Percentiles rank a stretch among this genome's conserved stretches.
These are phyloP conservation scores for Xylaria bambusicola DNA, from an alignment of 495 filamentous ascomycete species.

Conservation along the genomic window DNA sequence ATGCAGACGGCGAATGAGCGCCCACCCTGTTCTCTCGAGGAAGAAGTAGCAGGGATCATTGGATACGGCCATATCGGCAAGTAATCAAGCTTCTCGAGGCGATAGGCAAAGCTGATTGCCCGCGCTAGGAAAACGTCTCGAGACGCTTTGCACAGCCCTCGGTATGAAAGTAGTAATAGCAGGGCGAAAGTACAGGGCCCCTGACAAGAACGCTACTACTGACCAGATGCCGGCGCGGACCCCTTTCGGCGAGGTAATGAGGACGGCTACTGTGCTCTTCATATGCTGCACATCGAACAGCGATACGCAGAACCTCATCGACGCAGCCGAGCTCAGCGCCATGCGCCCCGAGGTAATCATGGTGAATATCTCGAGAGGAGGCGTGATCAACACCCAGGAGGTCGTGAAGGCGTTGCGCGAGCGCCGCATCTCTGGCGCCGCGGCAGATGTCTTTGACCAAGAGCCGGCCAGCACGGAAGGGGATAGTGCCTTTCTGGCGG, in stretches of 20 bases:
- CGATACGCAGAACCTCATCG: conserved; percentile 46
- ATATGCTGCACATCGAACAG: conserved; percentile 42
- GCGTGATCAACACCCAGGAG: conserved; percentile 53
- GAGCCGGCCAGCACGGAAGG: conserved; percentile 46
- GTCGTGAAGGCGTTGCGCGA: conserved; percentile 48
- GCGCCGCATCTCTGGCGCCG: conserved; percentile 49
- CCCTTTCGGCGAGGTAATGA: conserved; percentile 47
- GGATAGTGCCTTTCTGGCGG: conserved; percentile 22
- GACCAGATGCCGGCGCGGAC: conserved; percentile 20
- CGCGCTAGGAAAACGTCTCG: too few relatives aligned
- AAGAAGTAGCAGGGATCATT: conserved; percentile 52
- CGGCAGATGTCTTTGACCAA: conserved; percentile 52
- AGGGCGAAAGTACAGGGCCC: conserved; percentile 41
- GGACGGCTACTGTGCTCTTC: conserved; percentile 48
- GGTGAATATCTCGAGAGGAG: conserved; percentile 56
- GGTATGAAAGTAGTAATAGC: conserved; percentile 55
- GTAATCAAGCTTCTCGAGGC: not conserved
- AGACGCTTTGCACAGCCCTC: conserved; percentile 34
- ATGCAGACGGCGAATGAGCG: conserved; percentile 23
- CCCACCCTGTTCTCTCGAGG: conserved; percentile 32
- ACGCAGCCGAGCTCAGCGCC: conserved; percentile 42
- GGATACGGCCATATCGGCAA: conserved; percentile 52
- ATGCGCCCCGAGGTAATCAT: conserved; percentile 51
- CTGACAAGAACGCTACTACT: conserved; percentile 19
- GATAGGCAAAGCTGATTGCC: too few relatives aligned